phyloP scores from a whole-genome alignment of 257 asterid species.

The Vinca minor region DNA sequence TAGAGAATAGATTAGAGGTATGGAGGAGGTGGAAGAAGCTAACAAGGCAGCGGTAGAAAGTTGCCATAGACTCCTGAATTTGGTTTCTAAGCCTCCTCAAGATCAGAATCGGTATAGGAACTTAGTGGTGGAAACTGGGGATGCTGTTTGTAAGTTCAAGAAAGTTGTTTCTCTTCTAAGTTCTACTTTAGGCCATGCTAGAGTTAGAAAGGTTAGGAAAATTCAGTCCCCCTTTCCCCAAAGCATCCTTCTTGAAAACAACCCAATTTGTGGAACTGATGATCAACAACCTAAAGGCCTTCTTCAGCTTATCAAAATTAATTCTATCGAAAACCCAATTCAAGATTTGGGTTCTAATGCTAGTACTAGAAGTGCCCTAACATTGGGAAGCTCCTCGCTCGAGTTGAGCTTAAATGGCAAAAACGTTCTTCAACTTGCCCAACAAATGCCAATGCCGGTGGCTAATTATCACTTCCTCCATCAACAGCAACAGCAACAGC shows the following conservation, averaged over 20 bases:
- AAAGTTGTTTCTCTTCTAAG: conserved; percentile 60
- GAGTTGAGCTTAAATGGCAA: conserved; percentile 49
- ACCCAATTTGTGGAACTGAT: conserved; percentile 28
- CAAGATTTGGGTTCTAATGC: conserved; percentile 34
- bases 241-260: conserved; percentile 50
- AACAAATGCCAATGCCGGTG: conserved; percentile 28
- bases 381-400: conserved; percentile 41
- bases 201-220: conserved; percentile 54
- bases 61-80: conserved; percentile 61
- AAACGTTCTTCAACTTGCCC: conserved; percentile 31
- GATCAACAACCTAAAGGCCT: conserved; percentile 44
- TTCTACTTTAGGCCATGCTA: conserved; percentile 72
- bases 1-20: too few relatives aligned
- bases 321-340: conserved; percentile 18
- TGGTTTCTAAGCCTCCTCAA: conserved; percentile 47
- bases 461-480: conserved; percentile 40
- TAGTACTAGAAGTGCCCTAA: conserved; percentile 34
- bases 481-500: too few relatives aligned
- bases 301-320: conserved; percentile 31
- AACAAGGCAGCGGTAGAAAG: conserved; percentile 75
- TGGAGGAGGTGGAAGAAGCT: conserved; percentile 79
- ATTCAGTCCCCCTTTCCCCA: conserved; percentile 43
- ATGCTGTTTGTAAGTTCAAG: conserved; percentile 61
- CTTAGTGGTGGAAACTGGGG: conserved; percentile 56
- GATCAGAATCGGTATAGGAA: conserved; percentile 44